Evolutionary conservation across 1,139 yeast species (phyloP), one percentile per base, ranked within the genome.

Genomic region (Candida sp.): DNA sequence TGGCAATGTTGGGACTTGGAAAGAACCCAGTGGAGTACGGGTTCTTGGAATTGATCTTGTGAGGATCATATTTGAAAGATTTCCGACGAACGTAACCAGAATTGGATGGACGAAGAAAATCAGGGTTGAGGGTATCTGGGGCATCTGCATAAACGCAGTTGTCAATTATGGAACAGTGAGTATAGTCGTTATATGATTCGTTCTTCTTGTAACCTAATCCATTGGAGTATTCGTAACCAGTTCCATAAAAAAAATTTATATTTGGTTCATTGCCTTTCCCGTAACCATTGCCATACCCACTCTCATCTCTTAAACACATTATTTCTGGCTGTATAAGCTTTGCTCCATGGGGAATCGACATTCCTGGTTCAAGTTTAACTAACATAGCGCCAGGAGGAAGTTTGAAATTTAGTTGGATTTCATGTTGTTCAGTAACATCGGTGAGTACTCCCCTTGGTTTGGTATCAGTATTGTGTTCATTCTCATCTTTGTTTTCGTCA

Each of bases 311-410:
- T 8, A 11, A 25, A 8, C 29, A 11, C 7, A 25, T 25, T 25
- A 11, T 7, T 25, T 25, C 11, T 8, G 7, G 11, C 11, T 8
- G 11, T 27, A 43, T 30, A 5, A 55, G 54, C 21, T 58, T 49
- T 1, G 66, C 67, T 3, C 68, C 67, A 1, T 47, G 45, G 11
- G 69, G 70, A 7, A 63, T 43, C 3, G 47, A 48, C 52, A 49
- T 50, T 3, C 68, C 67, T 5, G 60, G 59, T 7, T 55, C 59
- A 1, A 64, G 41, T 33, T 54, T 46, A n/a, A 63, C 46, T 4
- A 48, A 38, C 9, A 46, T 39, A 15, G 39, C 22, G 5, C 40
- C 22, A 22, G 48, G 42, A 8, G 40, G 21, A 8, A 22, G 21
- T 34, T 22, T 22, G 34, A 40, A 21, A 33, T 33, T 25, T 5